Evolutionary conservation across 768 basidiomycete species (phyloP), one percentile per base, ranked within the genome.

Genomic region (Chiua virens): DNA sequence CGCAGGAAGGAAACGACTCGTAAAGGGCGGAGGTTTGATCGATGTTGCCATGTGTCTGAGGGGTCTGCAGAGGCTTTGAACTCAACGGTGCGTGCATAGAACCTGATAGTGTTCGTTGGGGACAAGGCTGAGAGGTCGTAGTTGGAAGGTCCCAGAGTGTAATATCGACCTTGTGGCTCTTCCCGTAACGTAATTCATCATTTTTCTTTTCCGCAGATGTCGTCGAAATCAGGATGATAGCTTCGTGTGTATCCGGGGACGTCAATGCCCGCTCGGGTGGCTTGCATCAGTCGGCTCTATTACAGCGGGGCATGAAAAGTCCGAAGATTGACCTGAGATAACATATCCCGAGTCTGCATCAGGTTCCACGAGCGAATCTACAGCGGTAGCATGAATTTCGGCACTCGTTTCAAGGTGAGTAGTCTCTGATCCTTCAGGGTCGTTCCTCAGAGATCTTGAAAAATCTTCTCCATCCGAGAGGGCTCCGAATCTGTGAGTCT

Each of bases 71-170:
- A 10, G n/a, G n/a, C 10, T 42, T 27, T 15, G 42, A 17, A 17
- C 34, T 15, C 6, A 8, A n/a, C 5, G 59, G 56, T 22, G 56
- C 59, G 15, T 61, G 56, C 1, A 61, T 58, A 10, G 62, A 64
- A 1, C 42, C 30, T 18, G 41, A 47, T 11, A 56, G 43, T 3
- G 46, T 50, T 6, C 56, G 56, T 32, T 52, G 49, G 3, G 28
- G 18, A 23, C 49, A 15, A n/a, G 27, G 38, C 22, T 42, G 47
- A 18, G 36, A 41, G 30, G 8, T 41, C 18, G 40, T 18, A 37
- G n/a, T n/a, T 13, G 22, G 28, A 49, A 23, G 17, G 6, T 44
- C 41, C 36, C 32, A 39, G 32, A 22, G 45, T 36, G 37, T 23
- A 14, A 21, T 4, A 21, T 11, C 14, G n/a, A 6, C 32, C 3